Base-by-base conservation (phyloP, 805 yeast species). In the Candida insectalens region DNA sequence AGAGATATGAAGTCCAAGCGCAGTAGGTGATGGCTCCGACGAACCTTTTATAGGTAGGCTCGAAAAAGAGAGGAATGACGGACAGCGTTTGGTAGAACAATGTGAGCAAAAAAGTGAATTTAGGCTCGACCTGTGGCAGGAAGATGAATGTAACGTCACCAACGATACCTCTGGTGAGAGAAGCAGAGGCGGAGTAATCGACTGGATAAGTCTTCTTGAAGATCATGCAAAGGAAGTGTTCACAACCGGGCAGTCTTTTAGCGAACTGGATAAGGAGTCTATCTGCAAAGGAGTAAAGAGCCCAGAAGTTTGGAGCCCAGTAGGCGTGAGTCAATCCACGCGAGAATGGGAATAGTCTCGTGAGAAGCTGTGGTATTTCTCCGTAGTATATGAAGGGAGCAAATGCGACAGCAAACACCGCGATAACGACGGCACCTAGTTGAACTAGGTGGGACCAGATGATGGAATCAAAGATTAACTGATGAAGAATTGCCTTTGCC, bases 231-330 rank as follows among this genome's bases (percentile, higher is more conserved):
- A 25, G 20, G 17, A 23, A 25, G 14, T 21, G 25, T 13, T 31
- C 34, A 10, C 59, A 57, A n/a, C 38, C 36, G 14, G 46, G 43
- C 13, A 44, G 13, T 23, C 27, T 36, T 19, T 39, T 38, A 6
- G 38, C 22, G 5, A 42, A 72, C 35, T 67, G 65, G 13, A 80
- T 67, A 37, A 87, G 62, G 1, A 78, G 49, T 37, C 94, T 67
- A 56, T 92, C 99, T 10, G 68, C 39, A 43, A 83, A 80, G 2
- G 96, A 83, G 57, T 92, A 92, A 7, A 89, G 46, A 0, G 98
- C 96, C 99, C 99, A 92, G 30, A 87, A 63, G 49, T 92, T 92
- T 12, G 99, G 97, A 1, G 98, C 97, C 97, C 98, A 92, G 59
- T 92, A 92, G 0, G 97, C 96, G 58, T 92, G 98, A 4, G 96